Conservation (phyloP, 2,329 filamentous ascomycete species). For the Cercospora sp. region DNA sequence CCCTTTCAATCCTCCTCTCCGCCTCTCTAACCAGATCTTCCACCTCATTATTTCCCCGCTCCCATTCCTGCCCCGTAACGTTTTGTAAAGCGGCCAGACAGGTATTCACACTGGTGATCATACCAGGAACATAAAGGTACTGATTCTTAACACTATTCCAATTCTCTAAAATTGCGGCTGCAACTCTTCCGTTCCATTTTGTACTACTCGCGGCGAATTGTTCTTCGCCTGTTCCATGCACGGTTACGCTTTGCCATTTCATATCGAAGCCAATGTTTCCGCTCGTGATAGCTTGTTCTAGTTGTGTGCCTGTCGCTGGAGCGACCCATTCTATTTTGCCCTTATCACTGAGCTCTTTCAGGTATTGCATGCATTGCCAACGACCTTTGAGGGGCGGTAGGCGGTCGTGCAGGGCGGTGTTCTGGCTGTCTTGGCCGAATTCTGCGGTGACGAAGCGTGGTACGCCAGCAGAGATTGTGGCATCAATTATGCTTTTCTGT, state of each 20-base stretch:
- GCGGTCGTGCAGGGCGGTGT: conserved; percentile 35
- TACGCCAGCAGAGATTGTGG: conserved; percentile 23
- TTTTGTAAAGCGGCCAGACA: conserved; percentile 37
- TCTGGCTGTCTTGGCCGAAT: conserved; percentile 36
- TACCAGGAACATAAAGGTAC: conserved; percentile 40
- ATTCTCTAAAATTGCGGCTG: conserved; percentile 32
- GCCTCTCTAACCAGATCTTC: conserved; percentile 42
- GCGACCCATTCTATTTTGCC: conserved; percentile 39
- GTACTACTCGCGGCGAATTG: conserved; percentile 41
- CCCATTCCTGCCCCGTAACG: conserved; percentile 35
- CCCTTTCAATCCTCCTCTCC: conserved; percentile 38
- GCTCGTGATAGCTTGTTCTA: conserved; percentile 38
- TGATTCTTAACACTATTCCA: conserved; percentile 41
- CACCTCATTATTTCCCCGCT: conserved; percentile 37
- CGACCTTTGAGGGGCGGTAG: conserved; percentile 36
- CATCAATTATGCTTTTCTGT: conserved; percentile 33
- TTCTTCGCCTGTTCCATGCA: conserved; percentile 41
- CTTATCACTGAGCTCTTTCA: conserved; percentile 24
- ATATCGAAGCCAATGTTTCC: conserved; percentile 43
- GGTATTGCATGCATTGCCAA: conserved; percentile 37
- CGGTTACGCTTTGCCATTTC: conserved; percentile 43
- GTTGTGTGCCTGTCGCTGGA: conserved; percentile 39
- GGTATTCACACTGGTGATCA: conserved; percentile 38
- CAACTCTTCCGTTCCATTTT: conserved; percentile 36
- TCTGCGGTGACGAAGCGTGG: conserved; percentile 31